Evolutionary conservation across 331 rosid species (phyloP), one percentile per base, ranked within the genome.

Genomic region (Quercus tomentella): DNA sequence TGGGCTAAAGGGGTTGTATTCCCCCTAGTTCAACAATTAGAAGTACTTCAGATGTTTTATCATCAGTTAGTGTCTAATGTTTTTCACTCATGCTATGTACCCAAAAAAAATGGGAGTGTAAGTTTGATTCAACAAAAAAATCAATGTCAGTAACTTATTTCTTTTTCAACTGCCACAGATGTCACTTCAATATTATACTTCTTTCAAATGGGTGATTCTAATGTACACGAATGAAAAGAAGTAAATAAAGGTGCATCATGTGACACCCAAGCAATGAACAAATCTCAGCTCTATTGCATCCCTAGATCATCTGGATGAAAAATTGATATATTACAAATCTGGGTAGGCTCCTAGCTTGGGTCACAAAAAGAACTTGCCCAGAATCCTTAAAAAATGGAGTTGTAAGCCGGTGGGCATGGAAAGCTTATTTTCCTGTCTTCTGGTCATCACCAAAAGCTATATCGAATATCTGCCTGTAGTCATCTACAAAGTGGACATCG

Each of bases 401-500:
- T 61, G 74, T 56, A 80, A 71, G 77, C 77, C 65, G 57, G 57
- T 6, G 37, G 23, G 56, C 78, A 72, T 76, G 69, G 70, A 57
- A 23, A 62, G 77, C 79, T 74, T 77, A 76, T 52, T 83, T 71
- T 76, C 80, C 68, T 20, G 68, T 65, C 28, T 78, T 75, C 71
- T 76, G 76, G 76, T 85, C 89, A 26, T 86, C 85, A 49, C 66
- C 76, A 81, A 96, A 91, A 81, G 99, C 97, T 85, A 93, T 76
- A 79, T 86, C 56, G 55, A 87, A 92, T 81, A 93, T 93, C 85
- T 92, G 93, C 77, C 74, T 75, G 84, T 90, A 96, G 71, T 89
- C 97, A 56, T 96, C 93, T 61, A 96, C 99, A 82, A 96, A 96
- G 86, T 90, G 97, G 81, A 96, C 99, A 74, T 88, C 94, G 31